Evolutionary conservation across 1,139 yeast genomes (phyloP).

Genomic region (Yamadazyma kanchanaburiensis): DNA sequence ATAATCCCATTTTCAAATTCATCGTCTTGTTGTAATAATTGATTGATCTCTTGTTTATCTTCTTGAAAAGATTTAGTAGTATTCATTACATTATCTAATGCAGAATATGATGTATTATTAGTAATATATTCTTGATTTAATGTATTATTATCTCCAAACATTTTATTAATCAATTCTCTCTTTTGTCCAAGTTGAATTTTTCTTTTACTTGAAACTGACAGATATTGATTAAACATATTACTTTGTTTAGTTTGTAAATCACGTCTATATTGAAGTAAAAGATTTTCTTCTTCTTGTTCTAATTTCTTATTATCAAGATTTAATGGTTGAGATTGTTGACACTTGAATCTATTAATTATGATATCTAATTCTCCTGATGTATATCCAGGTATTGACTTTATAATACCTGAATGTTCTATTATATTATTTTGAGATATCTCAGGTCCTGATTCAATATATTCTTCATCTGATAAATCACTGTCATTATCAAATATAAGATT

Average conservation of each 20-base stretch:
- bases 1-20: no score
- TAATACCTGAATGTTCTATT: no score
- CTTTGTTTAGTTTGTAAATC: slow-evolving; percentile 32
- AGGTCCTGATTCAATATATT: slow-evolving; percentile 17
- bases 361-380: slow-evolving; percentile 35
- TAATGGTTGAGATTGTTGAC: slow-evolving; percentile 4
- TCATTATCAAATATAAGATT: slow-evolving; percentile 36
- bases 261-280: slow-evolving; percentile 31
- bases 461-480: slow-evolving; percentile 24
- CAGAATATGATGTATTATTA: slow-evolving; percentile 39
- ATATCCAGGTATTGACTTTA: slow-evolving; percentile 36
- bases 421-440: slow-evolving; percentile 7
- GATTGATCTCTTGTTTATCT: slow-evolving; percentile 39
- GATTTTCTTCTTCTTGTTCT: slow-evolving; percentile 28
- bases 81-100: slow-evolving; percentile 35
- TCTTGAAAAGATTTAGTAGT: slow-evolving; percentile 40
- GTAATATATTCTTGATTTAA: slow-evolving; percentile 41
- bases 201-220: slow-evolving; percentile 33
- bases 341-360: slow-evolving; percentile 10
- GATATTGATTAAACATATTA: slow-evolving; percentile 30
- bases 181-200: slow-evolving; percentile 43
- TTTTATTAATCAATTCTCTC: slow-evolving; percentile 34
- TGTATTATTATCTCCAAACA: slow-evolving; percentile 39
- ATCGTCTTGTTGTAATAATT: slow-evolving; percentile 33
- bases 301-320: slow-evolving; percentile 6